phyloP scores from a whole-genome alignment of 352 stramenopile genomes.

The Phytophthora fragariaefolia region DNA sequence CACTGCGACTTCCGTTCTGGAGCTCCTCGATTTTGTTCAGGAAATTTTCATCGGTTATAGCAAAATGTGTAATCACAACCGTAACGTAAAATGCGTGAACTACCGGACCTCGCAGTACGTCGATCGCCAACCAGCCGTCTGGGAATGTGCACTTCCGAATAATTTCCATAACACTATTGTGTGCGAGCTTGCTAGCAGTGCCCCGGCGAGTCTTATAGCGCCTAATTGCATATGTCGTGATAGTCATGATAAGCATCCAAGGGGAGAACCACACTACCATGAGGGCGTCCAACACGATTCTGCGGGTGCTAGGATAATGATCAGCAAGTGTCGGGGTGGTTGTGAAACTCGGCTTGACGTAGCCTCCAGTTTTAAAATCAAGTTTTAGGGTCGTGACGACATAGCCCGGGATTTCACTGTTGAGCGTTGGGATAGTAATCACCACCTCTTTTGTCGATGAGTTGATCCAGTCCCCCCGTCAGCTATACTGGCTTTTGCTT shows the following conservation, averaged over 20 bases:
- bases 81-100: constrained; percentile 3
- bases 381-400: constrained; percentile 1
- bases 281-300: background rate
- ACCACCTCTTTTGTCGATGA: constrained; percentile 23
- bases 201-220: background rate
- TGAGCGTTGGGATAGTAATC: constrained; percentile 46
- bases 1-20: constrained; percentile 24
- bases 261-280: background rate
- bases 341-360: constrained; percentile 1
- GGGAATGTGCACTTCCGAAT: constrained; percentile 1
- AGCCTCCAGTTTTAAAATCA: background rate
- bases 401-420: constrained; percentile 21
- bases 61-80: constrained; percentile 39
- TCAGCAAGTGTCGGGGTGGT: background rate
- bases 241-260: background rate
- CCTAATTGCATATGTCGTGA: background rate
- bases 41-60: constrained; percentile 36
- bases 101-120: background rate
- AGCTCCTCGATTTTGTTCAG: constrained; percentile 40
- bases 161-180: background rate
- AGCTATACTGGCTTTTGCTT: background rate
- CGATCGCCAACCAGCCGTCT: constrained; percentile 1
- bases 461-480: constrained; percentile 10
- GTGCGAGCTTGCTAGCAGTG: background rate
- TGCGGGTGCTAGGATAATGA: constrained; percentile 1